These are phyloP conservation scores for Erodium maritimum DNA, from an alignment of 345 rosid genomes.

Conservation along the genomic window DNA sequence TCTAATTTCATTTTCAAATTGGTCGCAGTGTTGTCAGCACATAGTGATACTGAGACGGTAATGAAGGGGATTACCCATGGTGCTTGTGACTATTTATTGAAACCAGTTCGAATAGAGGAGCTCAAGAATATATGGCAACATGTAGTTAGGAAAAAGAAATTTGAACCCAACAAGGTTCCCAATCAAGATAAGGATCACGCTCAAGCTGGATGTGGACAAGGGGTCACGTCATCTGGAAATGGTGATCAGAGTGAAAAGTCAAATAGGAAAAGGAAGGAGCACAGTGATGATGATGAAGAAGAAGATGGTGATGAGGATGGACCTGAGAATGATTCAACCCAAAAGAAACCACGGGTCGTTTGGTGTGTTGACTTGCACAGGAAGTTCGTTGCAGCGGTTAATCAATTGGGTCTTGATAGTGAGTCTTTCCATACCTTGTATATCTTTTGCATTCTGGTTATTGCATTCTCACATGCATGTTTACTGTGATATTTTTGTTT, in stretches of 20 bases:
- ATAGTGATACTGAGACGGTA: slow-evolving; percentile 63
- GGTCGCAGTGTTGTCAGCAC: slow-evolving; percentile 69
- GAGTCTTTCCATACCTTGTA: slow-evolving; percentile 21
- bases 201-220: slow-evolving; percentile 21
- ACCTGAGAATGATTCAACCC: slow-evolving; percentile 42
- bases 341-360: slow-evolving; percentile 89
- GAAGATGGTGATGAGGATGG: slow-evolving; percentile 52
- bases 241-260: slow-evolving; percentile 26
- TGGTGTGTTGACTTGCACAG: slow-evolving; percentile 78
- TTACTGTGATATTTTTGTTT: not conserved
- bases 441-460: not conserved
- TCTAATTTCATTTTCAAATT: not conserved
- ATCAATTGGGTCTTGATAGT: slow-evolving; percentile 80
- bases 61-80: slow-evolving; percentile 87
- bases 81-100: slow-evolving; percentile 75
- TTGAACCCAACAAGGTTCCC: slow-evolving; percentile 14
- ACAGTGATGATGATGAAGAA: slow-evolving; percentile 54
- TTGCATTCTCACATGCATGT: not conserved
- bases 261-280: slow-evolving; percentile 57
- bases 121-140: slow-evolving; percentile 91
- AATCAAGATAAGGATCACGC: slow-evolving; percentile 19
- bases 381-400: slow-evolving; percentile 81
- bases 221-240: slow-evolving; percentile 17
- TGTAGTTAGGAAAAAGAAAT: slow-evolving; percentile 47
- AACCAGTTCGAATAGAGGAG: slow-evolving; percentile 78